Percentiles rank a stretch among this genome's conserved stretches.
These are phyloP conservation scores for Malbranchea zuffiana DNA, from an alignment of 2,329 filamentous ascomycete genomes.

Conservation along the genomic window DNA sequence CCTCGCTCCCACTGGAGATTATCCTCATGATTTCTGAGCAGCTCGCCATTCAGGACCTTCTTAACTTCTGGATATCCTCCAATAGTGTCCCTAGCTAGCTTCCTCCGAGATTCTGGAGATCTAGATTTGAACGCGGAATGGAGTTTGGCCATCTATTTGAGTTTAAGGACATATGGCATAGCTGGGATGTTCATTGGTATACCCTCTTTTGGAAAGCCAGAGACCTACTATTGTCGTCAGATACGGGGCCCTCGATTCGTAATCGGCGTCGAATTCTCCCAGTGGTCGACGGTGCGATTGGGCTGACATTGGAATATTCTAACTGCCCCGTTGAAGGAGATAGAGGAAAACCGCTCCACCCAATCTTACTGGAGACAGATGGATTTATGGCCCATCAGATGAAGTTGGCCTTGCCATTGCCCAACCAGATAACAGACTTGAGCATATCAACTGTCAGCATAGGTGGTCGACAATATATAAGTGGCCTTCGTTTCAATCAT, in stretches of 20 bases:
- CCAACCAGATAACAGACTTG: slow-evolving; percentile 2
- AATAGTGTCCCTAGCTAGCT: not conserved
- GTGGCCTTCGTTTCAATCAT: slow-evolving; percentile 4
- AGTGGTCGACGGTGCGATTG: not conserved
- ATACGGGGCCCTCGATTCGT: not conserved
- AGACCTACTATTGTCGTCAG: not conserved
- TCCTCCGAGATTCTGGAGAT: slow-evolving; percentile 6
- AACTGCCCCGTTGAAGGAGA: not conserved
- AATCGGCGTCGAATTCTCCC: slow-evolving; percentile 9
- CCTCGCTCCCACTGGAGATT: not conserved
- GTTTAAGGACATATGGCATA: slow-evolving; percentile 3
- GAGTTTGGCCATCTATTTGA: slow-evolving; percentile 7
- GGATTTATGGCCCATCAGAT: not conserved
- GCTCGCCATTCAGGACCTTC: no score
- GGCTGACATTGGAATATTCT: not conserved
- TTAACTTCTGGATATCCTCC: slow-evolving; percentile 2
- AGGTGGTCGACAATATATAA: slow-evolving; percentile 5
- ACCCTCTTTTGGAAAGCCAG: slow-evolving; percentile 7
- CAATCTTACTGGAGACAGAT: no score
- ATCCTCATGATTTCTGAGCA: no score
- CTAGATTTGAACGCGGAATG: slow-evolving; percentile 4
- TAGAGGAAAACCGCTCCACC: no score
- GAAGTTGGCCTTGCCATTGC: not conserved
- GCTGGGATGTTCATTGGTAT: slow-evolving; percentile 3
- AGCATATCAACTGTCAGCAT: slow-evolving; percentile 3